phyloP scores from a whole-genome alignment of 2,329 filamentous ascomycete species.

The Mollisiaceae sp. region DNA sequence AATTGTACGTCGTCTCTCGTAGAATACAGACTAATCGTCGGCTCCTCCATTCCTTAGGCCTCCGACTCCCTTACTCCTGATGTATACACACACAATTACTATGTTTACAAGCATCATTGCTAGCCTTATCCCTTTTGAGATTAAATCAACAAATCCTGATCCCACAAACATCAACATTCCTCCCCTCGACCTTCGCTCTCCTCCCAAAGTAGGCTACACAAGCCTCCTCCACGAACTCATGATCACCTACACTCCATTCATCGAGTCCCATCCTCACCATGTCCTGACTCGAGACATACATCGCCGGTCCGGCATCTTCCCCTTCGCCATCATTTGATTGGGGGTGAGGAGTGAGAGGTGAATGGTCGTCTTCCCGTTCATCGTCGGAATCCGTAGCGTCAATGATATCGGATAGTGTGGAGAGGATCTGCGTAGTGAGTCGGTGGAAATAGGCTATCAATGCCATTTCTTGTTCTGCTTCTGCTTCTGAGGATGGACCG shows the following conservation, averaged over 20 bases:
- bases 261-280: constrained; percentile 77
- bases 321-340: constrained; percentile 44
- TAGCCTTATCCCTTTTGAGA: background rate
- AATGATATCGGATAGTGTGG: constrained; percentile 65
- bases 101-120: background rate
- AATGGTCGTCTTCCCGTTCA: constrained; percentile 43
- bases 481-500: constrained; percentile 22
- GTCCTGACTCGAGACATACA: constrained; percentile 67
- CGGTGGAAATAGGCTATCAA: constrained; percentile 84
- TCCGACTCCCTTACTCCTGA: background rate
- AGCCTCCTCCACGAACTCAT: constrained; percentile 69
- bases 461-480: constrained; percentile 64
- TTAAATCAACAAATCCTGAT: constrained; percentile 65
- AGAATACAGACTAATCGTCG: no score
- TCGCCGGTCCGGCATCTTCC: constrained; percentile 34
- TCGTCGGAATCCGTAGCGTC: constrained; percentile 48
- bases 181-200: constrained; percentile 66
- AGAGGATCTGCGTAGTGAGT: constrained; percentile 69
- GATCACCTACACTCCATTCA: constrained; percentile 74
- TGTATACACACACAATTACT: background rate
- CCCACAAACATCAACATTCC: constrained; percentile 76
- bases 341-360: constrained; percentile 50
- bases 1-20: no score
- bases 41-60: no score
- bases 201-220: constrained; percentile 69